A percentile compares a stretch with the other conserved stretches of the same genome.
Conservation (phyloP, 495 filamentous ascomycete species). For the Rhypophila decipiens region DNA sequence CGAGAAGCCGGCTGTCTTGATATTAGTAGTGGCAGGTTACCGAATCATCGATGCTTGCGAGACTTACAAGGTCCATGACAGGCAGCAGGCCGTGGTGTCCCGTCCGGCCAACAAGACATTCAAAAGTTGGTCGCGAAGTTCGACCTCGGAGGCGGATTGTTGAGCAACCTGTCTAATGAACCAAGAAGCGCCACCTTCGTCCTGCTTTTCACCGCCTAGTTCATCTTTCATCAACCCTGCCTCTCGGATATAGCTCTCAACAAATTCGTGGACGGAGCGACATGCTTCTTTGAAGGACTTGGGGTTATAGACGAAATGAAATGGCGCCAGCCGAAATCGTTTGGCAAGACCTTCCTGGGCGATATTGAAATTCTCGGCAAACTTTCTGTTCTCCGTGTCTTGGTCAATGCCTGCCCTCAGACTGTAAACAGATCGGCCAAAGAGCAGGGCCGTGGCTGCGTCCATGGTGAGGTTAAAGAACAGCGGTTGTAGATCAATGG, state of each 20-base stretch:
- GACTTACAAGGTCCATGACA: conserved; percentile 34
- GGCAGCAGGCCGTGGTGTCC: conserved; percentile 22
- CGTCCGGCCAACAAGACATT: conserved; percentile 15
- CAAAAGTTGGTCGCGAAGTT: conserved; percentile 11
- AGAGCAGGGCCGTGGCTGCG: conserved; percentile 30
- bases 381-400: conserved; percentile 19
- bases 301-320: conserved; percentile 31
- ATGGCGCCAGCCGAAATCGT: conserved; percentile 32
- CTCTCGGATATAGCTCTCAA: conserved; percentile 29
- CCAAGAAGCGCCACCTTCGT: background rate
- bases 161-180: conserved; percentile 8
- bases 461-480: conserved; percentile 43
- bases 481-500: conserved; percentile 41
- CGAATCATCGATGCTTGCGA: background rate
- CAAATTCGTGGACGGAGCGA: conserved; percentile 31
- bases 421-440: conserved; percentile 31
- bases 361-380: conserved; percentile 32
- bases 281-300: conserved; percentile 31
- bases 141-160: conserved; percentile 5
- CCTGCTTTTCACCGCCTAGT: background rate
- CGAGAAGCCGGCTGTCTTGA: conserved; percentile 22
- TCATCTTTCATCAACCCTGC: background rate
- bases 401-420: conserved; percentile 22
- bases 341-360: conserved; percentile 33
- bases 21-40: background rate